Percentiles rank a stretch among this genome's conserved stretches.
phyloP scores from a whole-genome alignment of 352 stramenopile genomes.

The Globisporangium carolinianum region DNA sequence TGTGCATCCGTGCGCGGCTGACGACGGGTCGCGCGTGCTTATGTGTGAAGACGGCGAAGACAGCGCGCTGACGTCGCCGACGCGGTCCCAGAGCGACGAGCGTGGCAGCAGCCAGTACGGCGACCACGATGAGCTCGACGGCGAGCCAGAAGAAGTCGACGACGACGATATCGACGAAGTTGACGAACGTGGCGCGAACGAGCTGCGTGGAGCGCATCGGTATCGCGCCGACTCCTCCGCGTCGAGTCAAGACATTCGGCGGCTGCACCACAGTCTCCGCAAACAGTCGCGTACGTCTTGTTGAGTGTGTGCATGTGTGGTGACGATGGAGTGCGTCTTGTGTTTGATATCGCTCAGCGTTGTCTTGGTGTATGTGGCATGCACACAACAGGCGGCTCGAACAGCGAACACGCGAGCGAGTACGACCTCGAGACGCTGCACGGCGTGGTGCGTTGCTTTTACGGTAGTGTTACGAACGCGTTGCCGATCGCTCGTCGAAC shows the following conservation, averaged over 20 bases:
- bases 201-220: conserved; percentile 18
- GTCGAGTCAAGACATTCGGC: conserved; percentile 56
- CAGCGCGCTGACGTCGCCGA: conserved; percentile 10
- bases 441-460: conserved; percentile 38
- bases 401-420: conserved; percentile 16
- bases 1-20: background rate
- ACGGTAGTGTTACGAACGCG: too few species aligned
- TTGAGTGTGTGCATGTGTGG: background rate
- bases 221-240: conserved; percentile 20
- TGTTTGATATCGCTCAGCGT: conserved; percentile 1
- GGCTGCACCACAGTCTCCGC: conserved; percentile 45
- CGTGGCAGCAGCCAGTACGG: conserved; percentile 3
- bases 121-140: conserved; percentile 20
- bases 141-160: conserved; percentile 12
- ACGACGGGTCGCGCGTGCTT: background rate
- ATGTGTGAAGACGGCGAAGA: conserved; percentile 24
- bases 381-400: conserved; percentile 13
- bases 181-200: conserved; percentile 12
- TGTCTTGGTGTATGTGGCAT: too few species aligned
- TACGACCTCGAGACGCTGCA: conserved; percentile 59
- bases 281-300: conserved; percentile 31
- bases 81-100: conserved; percentile 14
- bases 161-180: conserved; percentile 13
- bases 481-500: too few species aligned
- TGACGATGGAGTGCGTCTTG: background rate